Conservation (phyloP, 108 stramenopile species). For the Cyclotella choctawhatcheeana region DNA sequence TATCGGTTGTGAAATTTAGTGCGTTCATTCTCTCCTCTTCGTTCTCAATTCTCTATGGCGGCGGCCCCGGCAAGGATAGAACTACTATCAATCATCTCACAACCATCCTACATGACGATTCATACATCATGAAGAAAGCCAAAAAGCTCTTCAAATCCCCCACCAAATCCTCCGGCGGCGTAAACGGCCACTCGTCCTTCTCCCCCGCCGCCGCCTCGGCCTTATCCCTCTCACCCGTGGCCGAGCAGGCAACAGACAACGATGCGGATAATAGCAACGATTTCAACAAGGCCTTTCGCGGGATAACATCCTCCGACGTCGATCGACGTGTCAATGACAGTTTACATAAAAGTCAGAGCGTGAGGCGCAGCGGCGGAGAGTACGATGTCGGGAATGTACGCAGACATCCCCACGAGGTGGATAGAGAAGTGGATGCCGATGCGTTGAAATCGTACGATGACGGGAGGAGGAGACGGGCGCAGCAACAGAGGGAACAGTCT, state of each 20-base stretch:
- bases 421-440: background rate
- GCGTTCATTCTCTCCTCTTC: too few species aligned
- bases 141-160: conserved; percentile 18
- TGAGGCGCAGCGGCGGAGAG: too few species aligned
- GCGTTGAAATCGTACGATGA: background rate
- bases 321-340: background rate
- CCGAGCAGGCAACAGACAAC: background rate
- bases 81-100: too few species aligned
- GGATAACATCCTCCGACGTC: background rate
- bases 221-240: conserved; percentile 2
- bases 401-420: background rate
- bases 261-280: background rate
- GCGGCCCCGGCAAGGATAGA: too few species aligned
- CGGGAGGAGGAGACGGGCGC: conserved; percentile 1
- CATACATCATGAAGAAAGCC: conserved; percentile 9
- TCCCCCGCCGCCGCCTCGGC: conserved; percentile 12
- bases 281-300: too few species aligned
- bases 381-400: background rate
- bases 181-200: conserved; percentile 4
- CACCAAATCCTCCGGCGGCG: background rate
- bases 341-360: background rate
- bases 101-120: background rate
- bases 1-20: too few species aligned
- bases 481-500: conserved; percentile 9
- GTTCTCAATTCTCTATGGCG: too few species aligned